Conservation (phyloP, 2,329 filamentous ascomycete genomes). For the Aureobasidium lini region DNA sequence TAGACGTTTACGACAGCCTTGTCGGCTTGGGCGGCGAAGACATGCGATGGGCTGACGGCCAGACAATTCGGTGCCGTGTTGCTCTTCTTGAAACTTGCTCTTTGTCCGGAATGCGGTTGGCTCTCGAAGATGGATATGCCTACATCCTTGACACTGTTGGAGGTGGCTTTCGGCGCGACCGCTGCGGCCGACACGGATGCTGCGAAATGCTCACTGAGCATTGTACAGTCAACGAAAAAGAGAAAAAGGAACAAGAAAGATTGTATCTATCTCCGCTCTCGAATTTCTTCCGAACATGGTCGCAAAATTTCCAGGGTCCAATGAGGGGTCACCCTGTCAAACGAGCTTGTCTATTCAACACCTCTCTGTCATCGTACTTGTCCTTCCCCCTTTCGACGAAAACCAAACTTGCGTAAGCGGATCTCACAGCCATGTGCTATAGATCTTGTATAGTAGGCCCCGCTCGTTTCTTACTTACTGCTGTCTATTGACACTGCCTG, state of each 20-base stretch:
- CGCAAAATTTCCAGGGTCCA: neutral
- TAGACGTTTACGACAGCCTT: conserved; percentile 94
- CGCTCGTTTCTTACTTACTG: too few relatives aligned
- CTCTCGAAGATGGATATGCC: conserved; percentile 81
- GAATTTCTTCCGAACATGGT: neutral
- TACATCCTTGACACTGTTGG: conserved; percentile 59
- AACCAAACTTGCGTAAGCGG: too few relatives aligned
- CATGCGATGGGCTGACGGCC: conserved; percentile 70
- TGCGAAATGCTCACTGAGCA: conserved; percentile 46
- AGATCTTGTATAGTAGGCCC: too few relatives aligned
- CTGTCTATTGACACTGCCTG: too few relatives aligned
- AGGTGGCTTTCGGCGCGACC: conserved; percentile 38
- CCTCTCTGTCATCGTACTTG: too few relatives aligned
- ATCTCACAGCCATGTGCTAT: too few relatives aligned
- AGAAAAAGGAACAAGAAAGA: neutral
- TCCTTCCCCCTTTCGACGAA: too few relatives aligned
- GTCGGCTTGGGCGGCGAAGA: conserved; percentile 85
- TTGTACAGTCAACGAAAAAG: conserved; percentile 20
- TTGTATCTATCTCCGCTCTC: neutral
- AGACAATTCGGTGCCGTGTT: conserved; percentile 71
- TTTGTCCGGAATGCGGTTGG: conserved; percentile 68
- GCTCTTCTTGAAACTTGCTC: conserved; percentile 84
- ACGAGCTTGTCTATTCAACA: too few relatives aligned
- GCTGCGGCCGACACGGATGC: conserved; percentile 39
- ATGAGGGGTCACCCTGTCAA: too few relatives aligned